Base-by-base conservation (phyloP, 2,329 filamentous ascomycete species). In the Botryotinia narcissicola region DNA sequence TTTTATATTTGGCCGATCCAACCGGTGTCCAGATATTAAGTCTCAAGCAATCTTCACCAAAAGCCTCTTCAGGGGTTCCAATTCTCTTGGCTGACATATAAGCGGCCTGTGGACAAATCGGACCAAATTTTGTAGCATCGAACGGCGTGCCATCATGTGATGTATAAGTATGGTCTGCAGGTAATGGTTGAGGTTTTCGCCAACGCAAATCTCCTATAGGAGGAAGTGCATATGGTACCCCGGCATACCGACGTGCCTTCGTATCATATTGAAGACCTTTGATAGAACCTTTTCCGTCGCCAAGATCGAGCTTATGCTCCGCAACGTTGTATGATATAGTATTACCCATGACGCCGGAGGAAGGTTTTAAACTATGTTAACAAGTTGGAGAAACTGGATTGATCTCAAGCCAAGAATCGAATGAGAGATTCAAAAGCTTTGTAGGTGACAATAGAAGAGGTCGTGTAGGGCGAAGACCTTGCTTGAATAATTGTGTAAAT, bases 21-120 rank as follows among this genome's bases (percentile, higher is more conserved):
- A 82, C 81, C 0, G 85, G 85, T 0, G 83, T 83, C 84, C 84
- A 87, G 73, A 87, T 82, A 72, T 87, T 87, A 63, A 85, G 80
- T 54, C 83, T 83, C 59, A 87, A 79, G 66, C 86, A 87, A 77
- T 87, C 86, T 74, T 87, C 86, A 25, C 81, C 81, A 73, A 82
- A 83, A 3, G 79, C 78, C 18, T 80, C 77, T 7, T 77, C 76
- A 4, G 72, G 46, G 0, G 54, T 60, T 6, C 80, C 66, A 6
- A 77, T 71, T 48, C 75, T 74, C 44, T 80, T 84, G 22, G 74
- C 44, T 37, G 73, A 70, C 14, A 54, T 68, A 60, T 73, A 75
- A 32, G 71, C 10, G 76, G 77, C 79, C 70, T 85, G 84, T 4
- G 83, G 82, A 71, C 84, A 85, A 1, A 84, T 79, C 0, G 81